Evolutionary conservation across 2,329 filamentous ascomycete species (phyloP), one percentile per base, ranked within the genome.

Genomic region (Tolypocladium cylindrosporum): DNA sequence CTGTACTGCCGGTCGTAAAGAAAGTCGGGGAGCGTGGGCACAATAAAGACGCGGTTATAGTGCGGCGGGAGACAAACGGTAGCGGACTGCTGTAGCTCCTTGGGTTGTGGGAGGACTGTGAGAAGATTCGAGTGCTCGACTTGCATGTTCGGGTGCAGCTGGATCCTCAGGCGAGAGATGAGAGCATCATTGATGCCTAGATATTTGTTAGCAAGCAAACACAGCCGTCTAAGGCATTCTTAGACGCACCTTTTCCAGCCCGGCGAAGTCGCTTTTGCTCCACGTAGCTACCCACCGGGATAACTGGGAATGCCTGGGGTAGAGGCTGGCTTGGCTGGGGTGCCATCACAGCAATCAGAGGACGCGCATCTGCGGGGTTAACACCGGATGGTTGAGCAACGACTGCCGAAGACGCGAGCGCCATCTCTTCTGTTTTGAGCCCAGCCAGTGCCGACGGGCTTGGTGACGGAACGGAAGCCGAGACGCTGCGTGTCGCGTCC

Each of bases 1-100:
- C 87, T 90, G 73, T 89, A 90, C 55, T 90, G 84, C 39, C 90
- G 85, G 48, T 77, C 79, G 59, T 86, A 82, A 5, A 90, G 73
- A 40, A 79, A 79, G 10, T 84, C 74, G 0, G 85, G 82, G 21
- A 95, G 77, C 13, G 80, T 81, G 4, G 88, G 86, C 27, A 83
- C 78, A 58, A 96, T 79, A 60, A 91, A 87, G 21, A 96, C 75
- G 59, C 87, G 86, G 63, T 83, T 85, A 65, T 91, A 84, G 53
- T 79, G 81, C 1, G 80, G 72, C 1, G 89, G 85, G 11, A 94
- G 75, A 59, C 85, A 87, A 57, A 94, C 76, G 7, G 89, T 89
- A 48, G 88, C 77, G 5, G 86, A 90, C 65, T 93, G 88, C 59
- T 90, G 84, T 36, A 84, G 80, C 65, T 87, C 79, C 21, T 79